A percentile compares a stretch with the other conserved stretches of the same genome.
Conservation (phyloP, 192 early-diverging fungal genomes). For the Backusella sp. region DNA sequence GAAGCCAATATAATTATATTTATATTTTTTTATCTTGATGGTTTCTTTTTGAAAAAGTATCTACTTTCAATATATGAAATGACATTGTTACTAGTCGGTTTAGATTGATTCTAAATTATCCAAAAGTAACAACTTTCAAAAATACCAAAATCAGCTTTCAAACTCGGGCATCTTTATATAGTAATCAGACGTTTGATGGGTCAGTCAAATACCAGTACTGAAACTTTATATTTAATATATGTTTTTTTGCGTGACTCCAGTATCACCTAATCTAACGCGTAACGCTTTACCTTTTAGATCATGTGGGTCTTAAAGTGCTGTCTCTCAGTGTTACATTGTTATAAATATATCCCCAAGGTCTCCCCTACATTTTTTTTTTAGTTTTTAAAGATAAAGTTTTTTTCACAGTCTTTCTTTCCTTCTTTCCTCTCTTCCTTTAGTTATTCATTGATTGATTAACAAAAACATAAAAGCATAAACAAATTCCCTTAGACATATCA, state of each 20-base stretch:
- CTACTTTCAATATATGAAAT: neutral
- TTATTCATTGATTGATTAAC: neutral
- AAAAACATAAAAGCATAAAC: neutral
- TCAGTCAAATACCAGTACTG: neutral
- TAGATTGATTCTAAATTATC: neutral
- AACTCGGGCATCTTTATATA: conserved; percentile 7
- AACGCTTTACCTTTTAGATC: conserved; percentile 1
- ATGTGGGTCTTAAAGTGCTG: conserved; percentile 7
- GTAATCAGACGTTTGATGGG: conserved; percentile 2
- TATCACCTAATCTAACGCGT: conserved; percentile 5
- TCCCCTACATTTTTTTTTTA: neutral
- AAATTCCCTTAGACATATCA: neutral
- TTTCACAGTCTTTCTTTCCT: neutral
- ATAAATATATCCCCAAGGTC: neutral
- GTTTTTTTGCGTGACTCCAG: neutral
- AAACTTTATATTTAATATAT: neutral
- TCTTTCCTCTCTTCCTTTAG: neutral
- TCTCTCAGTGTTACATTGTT: neutral
- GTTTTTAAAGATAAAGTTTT: neutral
- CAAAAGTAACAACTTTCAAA: conserved; percentile 5
- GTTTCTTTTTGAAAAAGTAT: neutral
- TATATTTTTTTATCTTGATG: too few relatives aligned
- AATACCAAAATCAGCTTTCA: conserved; percentile 3
- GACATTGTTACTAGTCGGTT: neutral
- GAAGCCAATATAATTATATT: too few relatives aligned